Evolutionary conservation across 306 rosid genomes (phyloP).

Genomic region (Acacia acuminata): DNA sequence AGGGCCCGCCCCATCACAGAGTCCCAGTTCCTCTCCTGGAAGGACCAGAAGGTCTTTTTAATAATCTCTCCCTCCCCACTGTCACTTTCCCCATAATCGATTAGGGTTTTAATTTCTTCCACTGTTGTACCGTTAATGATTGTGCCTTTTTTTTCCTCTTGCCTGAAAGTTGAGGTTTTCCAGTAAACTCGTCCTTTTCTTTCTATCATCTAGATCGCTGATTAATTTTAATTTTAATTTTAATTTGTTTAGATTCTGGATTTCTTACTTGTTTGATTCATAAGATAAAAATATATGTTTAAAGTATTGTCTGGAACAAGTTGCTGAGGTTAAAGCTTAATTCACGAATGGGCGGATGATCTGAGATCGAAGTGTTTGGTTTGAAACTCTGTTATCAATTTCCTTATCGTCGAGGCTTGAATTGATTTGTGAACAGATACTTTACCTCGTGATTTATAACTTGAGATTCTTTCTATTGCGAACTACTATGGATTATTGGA

Average conservation of each 20-base stretch:
- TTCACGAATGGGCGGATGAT: neutral
- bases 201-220: neutral
- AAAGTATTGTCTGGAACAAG: neutral
- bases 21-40: constrained; percentile 77
- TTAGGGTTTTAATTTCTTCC: constrained; percentile 33
- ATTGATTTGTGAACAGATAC: neutral
- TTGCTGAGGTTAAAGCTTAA: neutral
- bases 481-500: constrained; percentile 1
- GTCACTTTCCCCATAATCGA: neutral
- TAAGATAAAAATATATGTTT: neutral
- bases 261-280: neutral
- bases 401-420: neutral
- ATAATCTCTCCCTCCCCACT: neutral
- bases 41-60: constrained; percentile 68
- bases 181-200: neutral
- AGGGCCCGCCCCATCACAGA: constrained; percentile 26
- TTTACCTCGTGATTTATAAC: neutral
- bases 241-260: neutral
- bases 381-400: neutral
- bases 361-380: neutral
- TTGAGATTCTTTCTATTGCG: neutral
- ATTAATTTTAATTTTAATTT: neutral
- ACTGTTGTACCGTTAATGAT: neutral
- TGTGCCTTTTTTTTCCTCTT: neutral
- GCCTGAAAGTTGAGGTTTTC: neutral